Evolutionary conservation across 352 stramenopile species (phyloP), one percentile per base, ranked within the genome.

Genomic region (Phytophthora sp.): DNA sequence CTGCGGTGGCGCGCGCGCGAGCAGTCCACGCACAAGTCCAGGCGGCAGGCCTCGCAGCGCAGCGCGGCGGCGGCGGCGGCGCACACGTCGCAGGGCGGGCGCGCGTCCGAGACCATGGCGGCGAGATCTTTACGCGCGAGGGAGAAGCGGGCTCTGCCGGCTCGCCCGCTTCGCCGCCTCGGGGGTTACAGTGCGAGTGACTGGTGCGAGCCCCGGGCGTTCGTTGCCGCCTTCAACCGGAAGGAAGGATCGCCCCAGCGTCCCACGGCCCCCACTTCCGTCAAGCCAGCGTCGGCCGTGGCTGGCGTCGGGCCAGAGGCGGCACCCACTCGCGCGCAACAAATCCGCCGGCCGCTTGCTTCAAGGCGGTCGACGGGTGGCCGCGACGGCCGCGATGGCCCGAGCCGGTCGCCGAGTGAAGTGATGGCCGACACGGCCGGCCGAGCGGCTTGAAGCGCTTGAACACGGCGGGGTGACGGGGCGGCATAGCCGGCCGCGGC

Each of bases 21-120:
- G 43, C 83, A 92, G 5, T 18, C 9, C 7, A 52, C 51, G 39
- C 83, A 92, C 44, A 82, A 70, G 21, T 65, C 45, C 18, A 92
- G 66, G 39, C 81, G 74, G 44, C 82, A 92, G 31, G 70, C 69
- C 9, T 44, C 43, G 42, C 80, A 92, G 26, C 44, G 45, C 32
- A 88, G 53, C 11, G 65, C 62, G 5, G 80, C 80, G 13, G 35
- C 5, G 0, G 21, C 12, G 23, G 42, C 24, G 2, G 32, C 13
- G 35, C 83, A 92, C 43, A 88, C 79, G 30, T 89, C 78, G 44
- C 83, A 92, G 26, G 20, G 24, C n/a, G n/a, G n/a, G n/a, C n/a
- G n/a, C n/a, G n/a, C n/a, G n/a, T n/a, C n/a, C n/a, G n/a, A n/a
- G n/a, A n/a, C n/a, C n/a, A n/a, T n/a, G n/a, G n/a, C n/a, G n/a